Percentiles rank a stretch among this genome's conserved stretches.
phyloP scores from a whole-genome alignment of 805 yeast genomes.

The Grigorovia jiainica region DNA sequence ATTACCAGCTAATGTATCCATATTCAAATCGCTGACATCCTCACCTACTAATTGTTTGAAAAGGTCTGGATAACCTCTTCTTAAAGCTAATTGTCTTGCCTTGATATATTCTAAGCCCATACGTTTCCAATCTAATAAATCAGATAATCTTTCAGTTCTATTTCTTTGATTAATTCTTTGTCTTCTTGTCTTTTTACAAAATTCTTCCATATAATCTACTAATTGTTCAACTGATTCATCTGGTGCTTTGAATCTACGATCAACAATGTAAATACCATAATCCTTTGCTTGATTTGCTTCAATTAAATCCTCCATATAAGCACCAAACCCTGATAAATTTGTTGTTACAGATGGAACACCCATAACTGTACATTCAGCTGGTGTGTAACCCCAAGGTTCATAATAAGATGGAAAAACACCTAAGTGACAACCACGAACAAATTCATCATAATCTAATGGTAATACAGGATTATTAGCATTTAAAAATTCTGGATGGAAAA shows the following conservation, averaged over 20 bases:
- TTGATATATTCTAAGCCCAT: constrained; percentile 96
- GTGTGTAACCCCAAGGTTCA: constrained; percentile 99
- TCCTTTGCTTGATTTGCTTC: constrained; percentile 74
- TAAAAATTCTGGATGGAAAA: constrained; percentile 95
- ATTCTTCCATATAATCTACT: constrained; percentile 81
- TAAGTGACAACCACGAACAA: constrained; percentile 94
- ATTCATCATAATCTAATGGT: constrained; percentile 91
- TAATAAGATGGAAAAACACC: constrained; percentile 98
- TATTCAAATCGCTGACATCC: constrained; percentile 21
- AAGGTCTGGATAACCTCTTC: constrained; percentile 87
- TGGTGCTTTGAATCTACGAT: constrained; percentile 82
- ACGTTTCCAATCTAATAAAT: constrained; percentile 91
- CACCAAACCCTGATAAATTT: constrained; percentile 92
- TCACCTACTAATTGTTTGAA: constrained; percentile 37
- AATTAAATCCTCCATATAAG: constrained; percentile 96
- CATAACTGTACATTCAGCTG: constrained; percentile 99
- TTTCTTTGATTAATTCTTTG: constrained; percentile 97
- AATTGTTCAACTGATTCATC: constrained; percentile 91
- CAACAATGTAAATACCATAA: constrained; percentile 95
- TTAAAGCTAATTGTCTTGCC: constrained; percentile 84
- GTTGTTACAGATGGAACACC: constrained; percentile 98
- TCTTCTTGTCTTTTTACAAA: constrained; percentile 81
- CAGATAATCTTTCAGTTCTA: constrained; percentile 89
- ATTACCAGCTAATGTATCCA: constrained; percentile 28
- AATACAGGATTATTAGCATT: constrained; percentile 91